phyloP scores from a whole-genome alignment of 305 asterid genomes.

The Plantago lanceolata region DNA sequence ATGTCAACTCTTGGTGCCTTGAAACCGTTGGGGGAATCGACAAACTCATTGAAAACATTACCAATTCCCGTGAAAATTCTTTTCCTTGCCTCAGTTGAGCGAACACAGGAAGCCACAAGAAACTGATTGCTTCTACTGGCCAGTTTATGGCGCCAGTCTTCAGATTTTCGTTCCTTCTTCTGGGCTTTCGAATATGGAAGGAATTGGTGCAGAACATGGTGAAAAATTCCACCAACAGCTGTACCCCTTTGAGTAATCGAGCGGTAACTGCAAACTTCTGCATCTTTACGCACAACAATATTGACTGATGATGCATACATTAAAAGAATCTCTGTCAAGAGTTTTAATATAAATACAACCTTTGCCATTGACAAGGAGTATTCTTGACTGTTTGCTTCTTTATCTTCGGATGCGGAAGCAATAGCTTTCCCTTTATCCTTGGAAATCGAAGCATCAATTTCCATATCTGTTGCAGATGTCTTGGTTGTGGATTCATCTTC shows the following conservation, averaged over 20 bases:
- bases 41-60: slow-evolving; percentile 64
- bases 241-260: slow-evolving; percentile 42
- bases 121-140: slow-evolving; percentile 87
- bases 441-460: slow-evolving; percentile 63
- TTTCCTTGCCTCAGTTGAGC: slow-evolving; percentile 92
- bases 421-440: slow-evolving; percentile 90
- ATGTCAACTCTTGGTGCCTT: slow-evolving; percentile 57
- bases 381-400: slow-evolving; percentile 56
- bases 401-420: slow-evolving; percentile 48
- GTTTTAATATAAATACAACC: slow-evolving; percentile 79
- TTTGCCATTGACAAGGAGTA: slow-evolving; percentile 76
- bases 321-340: slow-evolving; percentile 73
- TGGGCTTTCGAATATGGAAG: slow-evolving; percentile 57
- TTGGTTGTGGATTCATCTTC: slow-evolving; percentile 50
- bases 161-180: slow-evolving; percentile 70
- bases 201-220: slow-evolving; percentile 68
- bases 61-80: slow-evolving; percentile 72
- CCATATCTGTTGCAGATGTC: slow-evolving; percentile 65
- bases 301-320: slow-evolving; percentile 81
- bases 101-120: slow-evolving; percentile 89
- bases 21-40: slow-evolving; percentile 53
- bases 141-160: slow-evolving; percentile 96
- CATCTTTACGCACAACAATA: slow-evolving; percentile 77
- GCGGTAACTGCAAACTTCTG: slow-evolving; percentile 63
- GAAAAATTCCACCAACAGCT: slow-evolving; percentile 62